Conservation (phyloP, 2,329 filamentous ascomycete species). For the Cadophora sp. region DNA sequence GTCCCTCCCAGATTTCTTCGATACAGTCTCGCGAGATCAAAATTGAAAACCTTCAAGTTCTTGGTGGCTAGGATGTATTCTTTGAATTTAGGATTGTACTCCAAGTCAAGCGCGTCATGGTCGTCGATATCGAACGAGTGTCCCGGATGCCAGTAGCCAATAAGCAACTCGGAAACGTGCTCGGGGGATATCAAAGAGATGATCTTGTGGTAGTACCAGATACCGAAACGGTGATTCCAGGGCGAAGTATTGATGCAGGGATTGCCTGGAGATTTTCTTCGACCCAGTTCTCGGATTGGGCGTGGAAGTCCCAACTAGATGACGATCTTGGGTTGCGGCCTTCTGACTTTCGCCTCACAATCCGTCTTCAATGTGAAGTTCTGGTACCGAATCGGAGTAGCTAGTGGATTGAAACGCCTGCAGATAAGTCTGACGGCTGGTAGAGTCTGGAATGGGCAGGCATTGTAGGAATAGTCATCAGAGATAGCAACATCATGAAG, state of each 20-base stretch:
- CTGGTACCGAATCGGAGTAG: background rate
- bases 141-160: background rate
- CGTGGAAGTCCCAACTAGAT: background rate
- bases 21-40: background rate
- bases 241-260: background rate
- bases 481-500: background rate
- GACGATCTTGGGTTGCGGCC: background rate
- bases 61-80: background rate
- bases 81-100: background rate
- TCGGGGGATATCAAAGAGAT: conserved; percentile 1
- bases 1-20: background rate
- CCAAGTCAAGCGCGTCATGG: background rate
- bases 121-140: background rate
- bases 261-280: background rate
- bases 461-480: background rate
- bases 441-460: too few species aligned
- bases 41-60: background rate
- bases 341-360: background rate
- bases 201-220: background rate
- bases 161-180: background rate
- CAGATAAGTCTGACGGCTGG: background rate
- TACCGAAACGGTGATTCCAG: background rate
- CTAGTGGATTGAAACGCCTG: background rate
- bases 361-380: background rate
- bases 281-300: background rate